Conservation (phyloP, 106 monocot species). For the Alisma plantagoaquatica region DNA sequence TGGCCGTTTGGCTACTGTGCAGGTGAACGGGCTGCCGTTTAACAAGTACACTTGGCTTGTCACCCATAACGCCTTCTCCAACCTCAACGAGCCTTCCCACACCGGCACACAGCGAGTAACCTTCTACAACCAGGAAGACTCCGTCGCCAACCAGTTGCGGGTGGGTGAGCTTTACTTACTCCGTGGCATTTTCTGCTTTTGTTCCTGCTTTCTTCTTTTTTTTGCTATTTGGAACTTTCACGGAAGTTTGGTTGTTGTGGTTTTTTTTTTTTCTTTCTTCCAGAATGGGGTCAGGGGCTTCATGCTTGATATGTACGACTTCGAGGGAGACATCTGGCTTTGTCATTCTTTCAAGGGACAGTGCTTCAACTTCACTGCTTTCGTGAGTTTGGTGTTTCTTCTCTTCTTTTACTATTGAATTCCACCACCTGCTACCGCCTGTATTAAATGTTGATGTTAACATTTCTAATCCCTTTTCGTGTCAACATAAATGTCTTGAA, state of each 20-base stretch:
- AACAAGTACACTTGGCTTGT: conserved; percentile 97
- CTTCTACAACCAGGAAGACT: conserved; percentile 96
- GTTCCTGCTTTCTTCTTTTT: neutral
- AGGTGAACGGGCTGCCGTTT: conserved; percentile 79
- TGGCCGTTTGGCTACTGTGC: neutral
- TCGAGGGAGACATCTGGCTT: conserved; percentile 85
- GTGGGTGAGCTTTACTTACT: conserved; percentile 17
- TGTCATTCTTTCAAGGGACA: conserved; percentile 93
- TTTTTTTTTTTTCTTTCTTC: neutral
- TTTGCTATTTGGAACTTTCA: conserved; percentile 1
- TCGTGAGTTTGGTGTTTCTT: conserved; percentile 44
- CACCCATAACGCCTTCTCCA: conserved; percentile 96
- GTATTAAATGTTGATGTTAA: neutral
- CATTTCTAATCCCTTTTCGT: no score
- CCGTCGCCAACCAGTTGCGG: conserved; percentile 84
- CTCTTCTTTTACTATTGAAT: neutral
- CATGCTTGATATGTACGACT: conserved; percentile 98
- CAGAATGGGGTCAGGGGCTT: conserved; percentile 89
- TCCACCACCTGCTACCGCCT: neutral
- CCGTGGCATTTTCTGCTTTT: neutral
- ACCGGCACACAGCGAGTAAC: conserved; percentile 76
- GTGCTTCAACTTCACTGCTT: conserved; percentile 96
- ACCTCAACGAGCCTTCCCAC: conserved; percentile 62
- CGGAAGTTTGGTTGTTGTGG: neutral
- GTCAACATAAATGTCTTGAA: neutral